These are phyloP conservation scores for Diplocarpon rosae DNA, from an alignment of 2,329 filamentous ascomycete genomes.

Conservation along the genomic window DNA sequence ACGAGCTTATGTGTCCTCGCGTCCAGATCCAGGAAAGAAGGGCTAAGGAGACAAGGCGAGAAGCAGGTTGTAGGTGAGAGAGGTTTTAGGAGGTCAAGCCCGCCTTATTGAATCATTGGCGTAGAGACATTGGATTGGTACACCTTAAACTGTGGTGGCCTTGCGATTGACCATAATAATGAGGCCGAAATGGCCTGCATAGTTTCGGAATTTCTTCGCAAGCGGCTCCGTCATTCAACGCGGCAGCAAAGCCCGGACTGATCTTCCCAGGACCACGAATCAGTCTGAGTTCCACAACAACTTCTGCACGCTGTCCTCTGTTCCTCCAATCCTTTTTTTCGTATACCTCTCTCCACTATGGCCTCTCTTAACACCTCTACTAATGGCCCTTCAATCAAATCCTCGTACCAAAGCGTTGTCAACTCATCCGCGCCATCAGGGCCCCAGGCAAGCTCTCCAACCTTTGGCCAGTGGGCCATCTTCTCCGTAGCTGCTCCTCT, in stretches of 20 bases:
- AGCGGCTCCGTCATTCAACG: not conserved
- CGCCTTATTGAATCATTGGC: constrained; percentile 5
- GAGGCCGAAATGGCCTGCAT: not conserved
- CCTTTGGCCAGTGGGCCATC: constrained; percentile 84
- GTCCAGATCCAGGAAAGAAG: constrained; percentile 7
- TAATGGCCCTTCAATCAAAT: constrained; percentile 75
- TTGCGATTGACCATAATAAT: not conserved
- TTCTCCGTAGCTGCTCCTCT: constrained; percentile 90
- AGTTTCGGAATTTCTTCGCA: not conserved
- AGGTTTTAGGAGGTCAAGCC: not conserved
- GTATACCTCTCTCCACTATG: constrained; percentile 41
- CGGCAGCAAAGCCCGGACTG: not conserved
- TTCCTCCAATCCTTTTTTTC: constrained; percentile 1
- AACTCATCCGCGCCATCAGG: constrained; percentile 47
- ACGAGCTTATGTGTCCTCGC: constrained; percentile 13
- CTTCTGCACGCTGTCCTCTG: constrained; percentile 3
- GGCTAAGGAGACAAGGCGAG: constrained; percentile 1
- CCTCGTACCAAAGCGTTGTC: constrained; percentile 63
- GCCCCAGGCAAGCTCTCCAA: constrained; percentile 55
- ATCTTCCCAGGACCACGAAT: no score
- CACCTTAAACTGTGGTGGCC: not conserved
- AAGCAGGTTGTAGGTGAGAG: constrained; percentile 1
- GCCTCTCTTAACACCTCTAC: constrained; percentile 69
- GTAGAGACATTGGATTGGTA: not conserved
- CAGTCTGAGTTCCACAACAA: not conserved